These are phyloP conservation scores for Phyllosticta capitalensis DNA, from an alignment of 2,329 filamentous ascomycete species.

Conservation along the genomic window DNA sequence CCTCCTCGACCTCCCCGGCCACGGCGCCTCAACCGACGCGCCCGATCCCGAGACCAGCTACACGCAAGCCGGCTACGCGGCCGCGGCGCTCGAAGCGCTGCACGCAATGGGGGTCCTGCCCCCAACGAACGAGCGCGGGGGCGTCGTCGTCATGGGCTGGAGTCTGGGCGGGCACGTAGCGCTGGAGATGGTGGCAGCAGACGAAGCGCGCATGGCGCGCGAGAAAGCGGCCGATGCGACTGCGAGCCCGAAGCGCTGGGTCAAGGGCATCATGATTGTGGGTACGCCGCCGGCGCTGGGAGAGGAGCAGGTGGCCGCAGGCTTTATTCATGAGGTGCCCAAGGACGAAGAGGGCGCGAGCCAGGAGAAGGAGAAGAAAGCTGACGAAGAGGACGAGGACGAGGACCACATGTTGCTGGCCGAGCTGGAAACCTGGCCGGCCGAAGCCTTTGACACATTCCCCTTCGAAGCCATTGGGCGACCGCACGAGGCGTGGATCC, in stretches of 20 bases:
- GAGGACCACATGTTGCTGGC: slow-evolving; percentile 1
- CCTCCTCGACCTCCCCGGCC: slow-evolving; percentile 26
- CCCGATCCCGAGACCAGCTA: slow-evolving; percentile 18
- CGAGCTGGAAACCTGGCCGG: neutral
- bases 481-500: slow-evolving; percentile 21
- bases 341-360: slow-evolving; percentile 15
- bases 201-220: neutral
- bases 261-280: slow-evolving; percentile 21
- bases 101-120: slow-evolving; percentile 13
- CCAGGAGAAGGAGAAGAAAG: slow-evolving; percentile 13
- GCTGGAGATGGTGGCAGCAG: slow-evolving; percentile 20
- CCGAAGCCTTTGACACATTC: slow-evolving; percentile 7
- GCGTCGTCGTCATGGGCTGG: slow-evolving; percentile 21
- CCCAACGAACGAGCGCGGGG: slow-evolving; percentile 1
- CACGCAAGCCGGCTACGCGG: slow-evolving; percentile 23
- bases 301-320: slow-evolving; percentile 13
- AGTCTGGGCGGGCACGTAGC: slow-evolving; percentile 24
- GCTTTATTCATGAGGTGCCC: slow-evolving; percentile 13
- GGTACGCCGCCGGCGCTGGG: slow-evolving; percentile 22
- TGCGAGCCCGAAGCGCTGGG: neutral
- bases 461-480: slow-evolving; percentile 13
- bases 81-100: slow-evolving; percentile 22
- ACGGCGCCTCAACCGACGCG: slow-evolving; percentile 23
- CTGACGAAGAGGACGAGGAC: neutral
- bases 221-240: neutral